Percentiles rank a stretch among this genome's conserved stretches.
phyloP scores from a whole-genome alignment of 441 rosid species.

The Adansonia rubrostipa region DNA sequence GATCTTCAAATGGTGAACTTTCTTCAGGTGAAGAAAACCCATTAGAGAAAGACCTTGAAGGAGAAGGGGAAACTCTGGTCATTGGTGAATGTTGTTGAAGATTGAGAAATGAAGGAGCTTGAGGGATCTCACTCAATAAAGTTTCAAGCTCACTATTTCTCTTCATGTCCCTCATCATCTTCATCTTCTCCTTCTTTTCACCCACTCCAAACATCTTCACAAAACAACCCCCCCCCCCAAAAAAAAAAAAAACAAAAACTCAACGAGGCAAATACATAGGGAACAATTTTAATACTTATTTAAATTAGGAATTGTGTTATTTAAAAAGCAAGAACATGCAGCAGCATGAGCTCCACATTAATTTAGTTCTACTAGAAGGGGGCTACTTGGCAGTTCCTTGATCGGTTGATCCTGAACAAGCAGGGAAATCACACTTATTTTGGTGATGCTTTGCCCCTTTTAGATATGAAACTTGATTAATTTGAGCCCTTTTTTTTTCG shows the following conservation, averaged over 20 bases:
- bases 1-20: slow-evolving; percentile 34
- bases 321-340: no score
- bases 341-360: no score
- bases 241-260: not conserved
- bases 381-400: no score
- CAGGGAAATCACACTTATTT: no score
- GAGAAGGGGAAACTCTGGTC: slow-evolving; percentile 39
- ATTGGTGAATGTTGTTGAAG: slow-evolving; percentile 32
- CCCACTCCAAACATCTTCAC: slow-evolving; percentile 37
- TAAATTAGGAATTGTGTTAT: no score
- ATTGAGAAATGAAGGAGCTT: slow-evolving; percentile 32
- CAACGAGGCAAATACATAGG: no score
- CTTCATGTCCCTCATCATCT: slow-evolving; percentile 24
- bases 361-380: no score
- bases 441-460: no score
- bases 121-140: slow-evolving; percentile 29
- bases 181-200: slow-evolving; percentile 30
- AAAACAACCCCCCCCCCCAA: not conserved
- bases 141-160: slow-evolving; percentile 30
- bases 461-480: no score
- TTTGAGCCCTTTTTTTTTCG: no score
- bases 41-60: slow-evolving; percentile 40
- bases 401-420: no score
- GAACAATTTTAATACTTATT: no score
- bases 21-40: slow-evolving; percentile 44